Evolutionary conservation across 345 rosid genomes (phyloP).

Genomic region (Eucalyptus camaldulensis): DNA sequence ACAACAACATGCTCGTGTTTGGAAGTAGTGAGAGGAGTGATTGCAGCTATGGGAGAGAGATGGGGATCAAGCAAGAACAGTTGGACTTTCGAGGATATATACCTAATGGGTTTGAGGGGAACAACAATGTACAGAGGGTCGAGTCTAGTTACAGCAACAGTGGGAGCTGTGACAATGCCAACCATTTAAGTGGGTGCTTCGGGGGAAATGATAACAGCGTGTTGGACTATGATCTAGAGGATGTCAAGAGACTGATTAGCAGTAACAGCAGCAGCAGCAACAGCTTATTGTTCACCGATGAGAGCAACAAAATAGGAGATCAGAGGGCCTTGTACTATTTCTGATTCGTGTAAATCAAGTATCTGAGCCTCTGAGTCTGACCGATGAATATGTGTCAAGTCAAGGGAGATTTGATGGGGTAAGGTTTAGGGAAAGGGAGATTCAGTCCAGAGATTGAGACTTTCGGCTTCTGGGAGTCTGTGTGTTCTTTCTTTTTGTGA

Average conservation of each 20-base stretch:
- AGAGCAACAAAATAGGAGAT: not conserved
- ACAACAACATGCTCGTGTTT: not conserved
- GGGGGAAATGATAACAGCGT: not conserved
- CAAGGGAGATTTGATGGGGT: not conserved
- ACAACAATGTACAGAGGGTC: not conserved
- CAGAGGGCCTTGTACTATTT: not conserved
- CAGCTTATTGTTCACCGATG: not conserved
- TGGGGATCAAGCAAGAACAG: not conserved
- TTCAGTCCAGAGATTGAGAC: not conserved
- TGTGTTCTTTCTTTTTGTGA: not conserved
- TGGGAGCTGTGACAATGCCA: not conserved
- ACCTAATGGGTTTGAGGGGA: not conserved
- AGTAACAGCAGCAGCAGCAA: not conserved
- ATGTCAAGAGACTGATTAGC: conserved; percentile 1
- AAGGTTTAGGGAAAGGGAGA: not conserved
- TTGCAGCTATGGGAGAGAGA: not conserved
- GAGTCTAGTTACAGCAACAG: not conserved
- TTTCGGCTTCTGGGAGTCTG: not conserved
- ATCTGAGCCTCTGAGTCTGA: not conserved
- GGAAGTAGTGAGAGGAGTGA: not conserved
- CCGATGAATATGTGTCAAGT: not conserved
- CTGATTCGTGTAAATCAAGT: not conserved
- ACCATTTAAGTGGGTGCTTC: not conserved
- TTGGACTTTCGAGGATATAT: not conserved
- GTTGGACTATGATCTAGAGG: not conserved